Evolutionary conservation across 140 eudicot genomes (phyloP).

Genomic region (Ambrosia hybrid): DNA sequence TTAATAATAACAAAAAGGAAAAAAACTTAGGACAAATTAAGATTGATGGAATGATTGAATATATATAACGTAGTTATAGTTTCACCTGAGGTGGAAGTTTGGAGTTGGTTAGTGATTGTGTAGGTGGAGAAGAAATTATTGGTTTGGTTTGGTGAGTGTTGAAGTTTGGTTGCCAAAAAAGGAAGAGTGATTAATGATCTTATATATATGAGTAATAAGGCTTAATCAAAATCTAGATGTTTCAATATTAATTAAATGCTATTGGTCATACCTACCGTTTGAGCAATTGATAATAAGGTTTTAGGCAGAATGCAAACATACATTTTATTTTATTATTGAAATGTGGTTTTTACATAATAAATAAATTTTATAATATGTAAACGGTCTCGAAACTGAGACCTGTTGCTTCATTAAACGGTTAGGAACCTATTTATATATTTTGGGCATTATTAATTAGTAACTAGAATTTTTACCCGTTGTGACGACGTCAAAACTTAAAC

Average conservation of each 20-base stretch:
- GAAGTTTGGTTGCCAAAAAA: conserved; percentile 51
- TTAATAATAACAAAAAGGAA: not conserved
- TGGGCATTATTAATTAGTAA: no score
- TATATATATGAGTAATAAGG: not conserved
- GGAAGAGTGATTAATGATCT: conserved; percentile 16
- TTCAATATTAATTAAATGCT: conserved; percentile 1
- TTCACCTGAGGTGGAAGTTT: not conserved
- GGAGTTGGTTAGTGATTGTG: conserved; percentile 17
- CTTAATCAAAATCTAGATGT: not conserved
- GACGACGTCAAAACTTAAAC: no score
- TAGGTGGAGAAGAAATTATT: conserved; percentile 26
- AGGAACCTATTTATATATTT: no score
- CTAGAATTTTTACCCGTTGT: no score
- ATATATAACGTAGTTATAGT: not conserved
- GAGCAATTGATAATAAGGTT: conserved; percentile 7
- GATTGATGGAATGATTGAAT: conserved; percentile 4
- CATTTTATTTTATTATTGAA: not conserved
- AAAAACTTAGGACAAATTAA: not conserved
- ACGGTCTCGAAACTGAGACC: not conserved
- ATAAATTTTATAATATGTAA: not conserved
- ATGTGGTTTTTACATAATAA: not conserved
- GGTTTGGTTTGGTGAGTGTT: conserved; percentile 37
- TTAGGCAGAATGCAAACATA: not conserved
- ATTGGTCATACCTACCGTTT: conserved; percentile 24
- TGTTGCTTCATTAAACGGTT: not conserved